Conservation (phyloP, 257 asterid genomes). For the Cynanchum wilfordii region DNA sequence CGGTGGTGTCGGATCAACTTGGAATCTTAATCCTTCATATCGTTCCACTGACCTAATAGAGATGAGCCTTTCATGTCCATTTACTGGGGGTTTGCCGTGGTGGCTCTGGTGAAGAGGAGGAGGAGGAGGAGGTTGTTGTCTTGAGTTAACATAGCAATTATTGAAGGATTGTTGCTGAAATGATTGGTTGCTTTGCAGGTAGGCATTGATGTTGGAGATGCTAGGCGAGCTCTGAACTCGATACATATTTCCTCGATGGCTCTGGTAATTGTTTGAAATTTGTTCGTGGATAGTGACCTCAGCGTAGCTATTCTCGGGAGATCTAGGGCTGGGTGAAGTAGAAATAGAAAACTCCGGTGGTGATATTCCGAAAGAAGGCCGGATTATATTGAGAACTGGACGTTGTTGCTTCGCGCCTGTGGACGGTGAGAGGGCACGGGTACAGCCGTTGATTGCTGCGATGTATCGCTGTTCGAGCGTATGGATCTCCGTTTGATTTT, state of each 20-base stretch:
- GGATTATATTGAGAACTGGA: conserved; percentile 24
- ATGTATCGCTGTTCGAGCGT: conserved; percentile 62
- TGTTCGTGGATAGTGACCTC: conserved; percentile 29
- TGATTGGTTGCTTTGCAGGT: conserved; percentile 27
- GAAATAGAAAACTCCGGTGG: conserved; percentile 31
- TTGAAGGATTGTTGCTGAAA: conserved; percentile 29
- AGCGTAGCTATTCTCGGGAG: conserved; percentile 47
- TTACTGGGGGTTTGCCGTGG: conserved; percentile 39
- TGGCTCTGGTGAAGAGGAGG: conserved; percentile 18
- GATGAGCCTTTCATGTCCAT: conserved; percentile 37
- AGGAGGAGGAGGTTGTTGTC: conserved; percentile 14
- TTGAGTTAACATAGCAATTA: conserved; percentile 14
- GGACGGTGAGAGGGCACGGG: conserved; percentile 16
- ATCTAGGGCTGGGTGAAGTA: conserved; percentile 41
- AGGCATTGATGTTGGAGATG: conserved; percentile 38
- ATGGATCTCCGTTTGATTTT: conserved; percentile 26
- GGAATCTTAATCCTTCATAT: conserved; percentile 41
- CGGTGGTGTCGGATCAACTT: conserved; percentile 36
- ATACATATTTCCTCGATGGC: conserved; percentile 35
- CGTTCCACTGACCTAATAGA: conserved; percentile 46
- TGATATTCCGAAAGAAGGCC: conserved; percentile 32
- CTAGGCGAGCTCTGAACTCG: conserved; percentile 68
- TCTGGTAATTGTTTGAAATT: conserved; percentile 11
- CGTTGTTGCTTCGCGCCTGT: conserved; percentile 24
- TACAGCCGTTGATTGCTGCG: conserved; percentile 65